Base-by-base conservation (phyloP, 768 basidiomycete species). In the Leucosporidium creatinivorum region DNA sequence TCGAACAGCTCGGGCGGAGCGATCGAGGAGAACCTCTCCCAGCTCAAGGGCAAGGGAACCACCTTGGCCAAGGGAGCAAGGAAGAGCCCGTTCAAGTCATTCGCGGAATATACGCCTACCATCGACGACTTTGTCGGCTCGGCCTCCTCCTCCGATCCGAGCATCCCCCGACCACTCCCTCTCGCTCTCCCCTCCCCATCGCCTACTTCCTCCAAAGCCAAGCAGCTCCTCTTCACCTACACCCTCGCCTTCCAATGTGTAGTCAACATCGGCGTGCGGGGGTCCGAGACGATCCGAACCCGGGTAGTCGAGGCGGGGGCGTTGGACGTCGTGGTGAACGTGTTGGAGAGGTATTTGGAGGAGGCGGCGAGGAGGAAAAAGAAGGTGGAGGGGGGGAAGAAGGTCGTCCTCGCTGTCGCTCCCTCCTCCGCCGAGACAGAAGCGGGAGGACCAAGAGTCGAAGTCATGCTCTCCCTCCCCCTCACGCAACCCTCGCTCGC, bases 161-260 rank as follows among this genome's bases (percentile, higher is more conserved):
- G n/a, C 51, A 58, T 44, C 39, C 39, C 39, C 15, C 47, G 21
- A 30, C 33, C 77, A 77, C 39, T 67, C 74, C 28, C 61, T 78
- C 21, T 78, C 77, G 13, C 55, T 58, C 15, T 63, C 62, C 15
- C 61, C 54, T 23, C 62, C 39, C 61, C 68, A 67, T 26, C 65
- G 60, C 23, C 54, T 25, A 61, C 61, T 9, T 67, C 63, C 28
- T 26, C 30, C 31, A 58, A 62, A 19, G 1, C 61, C 8, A 60
- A 66, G 30, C 66, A 68, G 18, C 58, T 65, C 63, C 65, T 90
- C 0, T 89, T 89, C 75, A 85, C 90, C 13, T 94, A 96, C 76
- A 87, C 88, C 0, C 85, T 97, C 66, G 94, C 94, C 1, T 93
- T 99, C 76, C 93, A 97, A 76, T 96, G 91, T 75, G 86, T 98